Base-by-base conservation (phyloP, 768 basidiomycete genomes). In the Filobasidium wieringae region DNA sequence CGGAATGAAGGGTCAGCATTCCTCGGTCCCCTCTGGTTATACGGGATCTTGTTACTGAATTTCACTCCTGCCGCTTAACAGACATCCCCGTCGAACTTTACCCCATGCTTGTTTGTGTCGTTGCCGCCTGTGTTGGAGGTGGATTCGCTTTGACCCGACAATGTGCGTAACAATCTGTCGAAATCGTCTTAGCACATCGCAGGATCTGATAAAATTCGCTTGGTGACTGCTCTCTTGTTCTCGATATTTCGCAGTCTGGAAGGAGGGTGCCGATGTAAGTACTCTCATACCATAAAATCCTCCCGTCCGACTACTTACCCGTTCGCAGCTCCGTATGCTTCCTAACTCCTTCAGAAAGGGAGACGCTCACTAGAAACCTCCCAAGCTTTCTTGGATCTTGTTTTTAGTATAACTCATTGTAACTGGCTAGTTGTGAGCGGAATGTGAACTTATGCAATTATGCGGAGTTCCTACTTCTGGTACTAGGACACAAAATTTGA, bases 31-130 rank as follows among this genome's bases (percentile, higher is more conserved):
- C 19, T 24, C 15, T 27, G 31, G 39, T 8, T 12, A 36, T 3
- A 17, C 12, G 7, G 3, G 15, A 49, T 19, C 29, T 32, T 24
- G 24, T 45, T n/a, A 29, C 51, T 1, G 54, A 12, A 31, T 3
- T 36, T 29, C 9, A 31, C 14, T 45, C 33, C 52, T 15, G 30
- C 30, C 7, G 19, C 27, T 37, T n/a, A 6, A 43, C 37, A 70
- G 71, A 72, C 53, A 63, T 72, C 37, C 71, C 69, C 43, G 67
- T 72, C 55, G 71, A 72, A 61, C 68, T 72, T 30, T 72, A 72
- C 64, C 71, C 71, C 24, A 72, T 72, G 65, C 66, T 63, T 14
- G 66, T 71, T 50, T 65, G 69, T 51, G 69, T 71, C 14, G 65
- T 58, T 36, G 69, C 67, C 39, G 71, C 68, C 26, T 61, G 66